A percentile compares a stretch with the other conserved stretches of the same genome.
Evolutionary conservation across 805 yeast species (phyloP).

Genomic region (Zygoascus flipseniorum): DNA sequence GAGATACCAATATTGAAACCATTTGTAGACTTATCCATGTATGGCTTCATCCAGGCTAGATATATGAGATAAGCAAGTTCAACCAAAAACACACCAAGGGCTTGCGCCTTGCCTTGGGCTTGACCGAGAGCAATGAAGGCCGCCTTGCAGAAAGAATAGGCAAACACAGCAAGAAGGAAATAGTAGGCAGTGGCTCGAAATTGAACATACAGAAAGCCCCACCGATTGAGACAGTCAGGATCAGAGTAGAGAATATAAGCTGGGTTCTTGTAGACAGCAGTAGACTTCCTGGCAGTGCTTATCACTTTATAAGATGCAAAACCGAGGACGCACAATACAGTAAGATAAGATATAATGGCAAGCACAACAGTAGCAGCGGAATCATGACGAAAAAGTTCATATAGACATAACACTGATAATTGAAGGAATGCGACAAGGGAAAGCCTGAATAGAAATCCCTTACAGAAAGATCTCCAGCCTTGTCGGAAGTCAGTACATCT

Average conservation of each 20-base stretch:
- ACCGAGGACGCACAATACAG: conserved; percentile 48
- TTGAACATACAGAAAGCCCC: conserved; percentile 89
- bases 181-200: conserved; percentile 81
- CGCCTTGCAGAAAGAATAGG: conserved; percentile 64
- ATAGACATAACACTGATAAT: conserved; percentile 65
- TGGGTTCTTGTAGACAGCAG: conserved; percentile 71
- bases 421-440: conserved; percentile 84
- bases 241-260: conserved; percentile 89
- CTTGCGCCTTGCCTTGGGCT: conserved; percentile 68
- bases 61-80: conserved; percentile 64
- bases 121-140: conserved; percentile 84
- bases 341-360: conserved; percentile 60
- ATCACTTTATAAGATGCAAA: conserved; percentile 74
- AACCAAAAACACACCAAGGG: conserved; percentile 63
- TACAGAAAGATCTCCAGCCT: conserved; percentile 77
- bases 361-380: conserved; percentile 76
- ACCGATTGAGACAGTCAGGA: conserved; percentile 66
- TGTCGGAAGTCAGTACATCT: conserved; percentile 69
- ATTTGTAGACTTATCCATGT: conserved; percentile 90
- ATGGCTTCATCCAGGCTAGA: conserved; percentile 72
- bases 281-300: conserved; percentile 64
- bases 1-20: conserved; percentile 85
- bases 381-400: conserved; percentile 82
- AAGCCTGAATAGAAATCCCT: conserved; percentile 82
- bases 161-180: conserved; percentile 60